Percentiles rank a stretch among this genome's conserved stretches.
These are phyloP conservation scores for Poa pratensis DNA, from an alignment of 176 grass and related monocot genomes.

Conservation along the genomic window DNA sequence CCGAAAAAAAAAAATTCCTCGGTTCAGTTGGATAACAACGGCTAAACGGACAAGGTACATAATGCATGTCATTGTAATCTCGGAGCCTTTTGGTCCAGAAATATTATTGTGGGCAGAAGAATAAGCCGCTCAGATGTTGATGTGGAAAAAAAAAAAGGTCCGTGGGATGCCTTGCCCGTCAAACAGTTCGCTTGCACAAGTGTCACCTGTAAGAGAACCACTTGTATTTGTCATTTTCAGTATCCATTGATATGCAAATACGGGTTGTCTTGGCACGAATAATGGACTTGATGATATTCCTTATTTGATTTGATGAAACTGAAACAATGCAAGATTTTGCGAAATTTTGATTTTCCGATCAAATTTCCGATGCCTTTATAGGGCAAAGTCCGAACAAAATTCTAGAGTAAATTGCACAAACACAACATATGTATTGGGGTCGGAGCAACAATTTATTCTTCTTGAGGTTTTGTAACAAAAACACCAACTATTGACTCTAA, in stretches of 20 bases:
- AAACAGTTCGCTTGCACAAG: neutral
- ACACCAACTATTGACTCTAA: too few relatives aligned
- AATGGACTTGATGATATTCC: neutral
- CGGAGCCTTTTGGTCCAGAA: neutral
- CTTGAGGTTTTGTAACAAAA: too few relatives aligned
- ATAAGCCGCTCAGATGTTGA: neutral
- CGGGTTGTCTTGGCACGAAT: neutral
- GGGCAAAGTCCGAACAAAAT: too few relatives aligned
- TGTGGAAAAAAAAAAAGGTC: neutral
- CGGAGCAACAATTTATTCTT: too few relatives aligned
- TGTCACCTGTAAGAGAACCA: neutral
- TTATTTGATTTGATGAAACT: neutral
- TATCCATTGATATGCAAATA: too few relatives aligned
- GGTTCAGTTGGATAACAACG: neutral
- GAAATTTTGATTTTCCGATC: too few relatives aligned
- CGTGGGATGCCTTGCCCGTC: neutral
- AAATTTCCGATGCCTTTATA: too few relatives aligned
- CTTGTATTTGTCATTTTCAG: neutral
- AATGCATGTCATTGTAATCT: neutral
- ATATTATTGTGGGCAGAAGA: neutral
- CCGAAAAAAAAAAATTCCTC: too few relatives aligned
- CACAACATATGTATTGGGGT: too few relatives aligned
- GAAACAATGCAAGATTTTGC: too few relatives aligned
- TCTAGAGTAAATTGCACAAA: too few relatives aligned
- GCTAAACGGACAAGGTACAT: neutral